These are phyloP conservation scores for Picea abies DNA, from an alignment of 83 land plant genomes.

Conservation along the genomic window DNA sequence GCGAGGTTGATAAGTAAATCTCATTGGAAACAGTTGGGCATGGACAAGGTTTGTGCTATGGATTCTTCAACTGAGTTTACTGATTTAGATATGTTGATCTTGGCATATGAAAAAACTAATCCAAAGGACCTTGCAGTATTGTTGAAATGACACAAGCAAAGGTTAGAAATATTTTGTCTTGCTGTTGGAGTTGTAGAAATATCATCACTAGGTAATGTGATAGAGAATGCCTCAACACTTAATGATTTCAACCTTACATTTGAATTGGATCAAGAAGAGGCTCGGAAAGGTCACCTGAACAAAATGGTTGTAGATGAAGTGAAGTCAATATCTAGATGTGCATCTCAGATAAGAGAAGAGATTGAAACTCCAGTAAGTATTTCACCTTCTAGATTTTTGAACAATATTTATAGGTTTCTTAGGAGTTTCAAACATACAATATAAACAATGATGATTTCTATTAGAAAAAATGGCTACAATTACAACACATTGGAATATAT, in stretches of 20 bases:
- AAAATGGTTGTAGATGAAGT: conserved; percentile 68
- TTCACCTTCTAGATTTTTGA: no score
- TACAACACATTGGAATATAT: no score
- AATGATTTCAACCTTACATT: conserved; percentile 19
- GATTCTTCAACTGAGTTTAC: conserved; percentile 60
- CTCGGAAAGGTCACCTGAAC: conserved; percentile 27
- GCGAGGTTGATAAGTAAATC: conserved; percentile 60
- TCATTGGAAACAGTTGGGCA: conserved; percentile 63
- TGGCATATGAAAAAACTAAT: conserved; percentile 66
- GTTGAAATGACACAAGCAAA: conserved; percentile 63
- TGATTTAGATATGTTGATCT: conserved; percentile 66
- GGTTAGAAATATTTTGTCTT: conserved; percentile 67
- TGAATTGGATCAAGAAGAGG: conserved; percentile 38
- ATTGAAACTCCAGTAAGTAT: conserved; percentile 23
- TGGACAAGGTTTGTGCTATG: conserved; percentile 36
- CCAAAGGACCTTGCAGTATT: conserved; percentile 44
- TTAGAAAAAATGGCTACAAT: no score
- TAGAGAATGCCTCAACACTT: conserved; percentile 6
- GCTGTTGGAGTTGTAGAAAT: conserved; percentile 58
- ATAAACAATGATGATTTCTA: no score
- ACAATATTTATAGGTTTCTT: no score
- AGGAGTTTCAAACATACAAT: no score
- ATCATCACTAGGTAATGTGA: conserved; percentile 20
- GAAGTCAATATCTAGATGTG: conserved; percentile 57
- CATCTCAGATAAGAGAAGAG: conserved; percentile 48